Evolutionary conservation across 2,329 filamentous ascomycete species (phyloP).

Genomic region (Camillea tinctor): DNA sequence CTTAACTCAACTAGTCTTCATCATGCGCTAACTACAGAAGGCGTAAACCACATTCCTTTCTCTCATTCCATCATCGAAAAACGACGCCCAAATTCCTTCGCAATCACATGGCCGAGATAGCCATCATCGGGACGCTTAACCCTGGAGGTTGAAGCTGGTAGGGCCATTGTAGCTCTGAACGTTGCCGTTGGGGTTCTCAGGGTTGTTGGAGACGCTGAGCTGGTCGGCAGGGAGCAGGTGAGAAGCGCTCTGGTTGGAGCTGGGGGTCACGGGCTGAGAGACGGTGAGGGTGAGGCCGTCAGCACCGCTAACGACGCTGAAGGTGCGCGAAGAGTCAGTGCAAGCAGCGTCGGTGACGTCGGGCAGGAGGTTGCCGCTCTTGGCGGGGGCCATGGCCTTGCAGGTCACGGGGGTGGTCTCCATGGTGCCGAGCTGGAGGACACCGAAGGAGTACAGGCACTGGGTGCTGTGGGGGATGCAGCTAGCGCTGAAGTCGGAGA

Average conservation of each 20-base stretch:
- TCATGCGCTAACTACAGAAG: too few relatives aligned
- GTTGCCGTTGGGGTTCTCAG: conserved; percentile 24
- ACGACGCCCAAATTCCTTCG: too few relatives aligned
- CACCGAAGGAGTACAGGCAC: conserved; percentile 24
- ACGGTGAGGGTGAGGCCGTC: conserved; percentile 29
- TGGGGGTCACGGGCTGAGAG: conserved; percentile 28
- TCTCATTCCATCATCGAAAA: too few relatives aligned
- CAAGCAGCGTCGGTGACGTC: conserved; percentile 30
- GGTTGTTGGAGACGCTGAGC: too few relatives aligned
- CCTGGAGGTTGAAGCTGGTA: conserved; percentile 16
- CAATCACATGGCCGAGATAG: too few relatives aligned
- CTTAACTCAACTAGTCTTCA: too few relatives aligned
- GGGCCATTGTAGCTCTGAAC: conserved; percentile 33
- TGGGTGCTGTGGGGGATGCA: conserved; percentile 30
- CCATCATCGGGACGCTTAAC: background rate
- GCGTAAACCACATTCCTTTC: too few relatives aligned
- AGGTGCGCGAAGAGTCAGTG: conserved; percentile 31
- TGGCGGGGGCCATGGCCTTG: conserved; percentile 17
- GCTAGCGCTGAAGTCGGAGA: conserved; percentile 28
- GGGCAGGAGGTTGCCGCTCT: conserved; percentile 28
- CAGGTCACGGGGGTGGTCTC: conserved; percentile 28
- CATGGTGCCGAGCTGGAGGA: conserved; percentile 23
- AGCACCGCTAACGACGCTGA: conserved; percentile 21
- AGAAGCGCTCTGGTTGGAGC: conserved; percentile 24
- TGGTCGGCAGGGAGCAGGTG: conserved; percentile 29